phyloP scores from a whole-genome alignment of 768 basidiomycete genomes.

The Suillus cothurnatus region DNA sequence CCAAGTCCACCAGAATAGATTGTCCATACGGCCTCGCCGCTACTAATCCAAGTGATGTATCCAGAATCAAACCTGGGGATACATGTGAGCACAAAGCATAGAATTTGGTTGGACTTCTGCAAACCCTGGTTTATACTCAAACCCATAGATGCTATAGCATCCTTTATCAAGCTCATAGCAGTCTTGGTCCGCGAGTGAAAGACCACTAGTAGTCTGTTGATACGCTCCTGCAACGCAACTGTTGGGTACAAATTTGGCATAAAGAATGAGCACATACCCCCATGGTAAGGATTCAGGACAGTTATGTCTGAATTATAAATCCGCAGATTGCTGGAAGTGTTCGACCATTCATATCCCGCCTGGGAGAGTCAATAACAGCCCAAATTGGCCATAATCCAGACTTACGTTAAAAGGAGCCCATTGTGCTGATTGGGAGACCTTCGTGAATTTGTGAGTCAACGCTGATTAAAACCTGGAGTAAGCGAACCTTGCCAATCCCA shows the following conservation, averaged over 20 bases:
- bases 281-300: constrained; percentile 45
- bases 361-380: constrained; percentile 13
- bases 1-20: constrained; percentile 50
- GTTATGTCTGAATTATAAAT: constrained; percentile 42
- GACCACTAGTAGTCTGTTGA: constrained; percentile 44
- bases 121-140: constrained; percentile 51
- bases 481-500: constrained; percentile 37
- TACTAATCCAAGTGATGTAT: constrained; percentile 74
- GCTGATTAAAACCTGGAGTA: constrained; percentile 5
- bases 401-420: constrained; percentile 40
- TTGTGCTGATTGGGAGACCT: constrained; percentile 60
- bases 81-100: background rate
- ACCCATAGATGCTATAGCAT: constrained; percentile 53
- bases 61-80: constrained; percentile 44
- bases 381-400: constrained; percentile 5
- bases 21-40: constrained; percentile 59
- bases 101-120: background rate
- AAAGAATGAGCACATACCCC: constrained; percentile 35
- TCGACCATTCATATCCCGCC: constrained; percentile 47
- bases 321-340: constrained; percentile 34
- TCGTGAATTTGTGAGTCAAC: constrained; percentile 16
- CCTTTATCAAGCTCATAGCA: constrained; percentile 45
- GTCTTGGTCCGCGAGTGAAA: constrained; percentile 39
- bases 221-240: constrained; percentile 25
- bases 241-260: constrained; percentile 26